Evolutionary conservation across 78 protist genomes (phyloP).

Genomic region (Dictyostelium intermedium): DNA sequence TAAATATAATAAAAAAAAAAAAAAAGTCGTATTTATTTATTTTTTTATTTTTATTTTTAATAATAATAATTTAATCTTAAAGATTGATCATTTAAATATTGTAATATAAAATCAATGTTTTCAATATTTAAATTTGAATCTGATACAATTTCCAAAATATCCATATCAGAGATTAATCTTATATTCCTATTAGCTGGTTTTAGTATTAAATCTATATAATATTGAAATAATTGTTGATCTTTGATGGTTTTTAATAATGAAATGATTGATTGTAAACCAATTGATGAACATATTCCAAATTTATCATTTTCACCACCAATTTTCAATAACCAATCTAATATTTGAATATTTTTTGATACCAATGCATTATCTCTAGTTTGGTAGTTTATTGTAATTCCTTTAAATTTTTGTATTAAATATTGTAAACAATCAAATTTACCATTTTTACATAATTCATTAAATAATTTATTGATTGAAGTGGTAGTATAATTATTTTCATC

Average conservation of each 20-base stretch:
- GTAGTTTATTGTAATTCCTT: not conserved
- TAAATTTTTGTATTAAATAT: not conserved
- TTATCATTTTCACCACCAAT: not conserved
- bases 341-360: not conserved
- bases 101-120: no score
- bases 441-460: not conserved
- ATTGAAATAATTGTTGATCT: not conserved
- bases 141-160: not conserved
- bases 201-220: not conserved
- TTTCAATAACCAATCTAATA: not conserved
- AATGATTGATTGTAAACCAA: not conserved
- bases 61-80: not conserved
- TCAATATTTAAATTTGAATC: no score
- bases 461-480: not conserved
- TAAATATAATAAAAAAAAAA: no score
- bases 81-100: not conserved
- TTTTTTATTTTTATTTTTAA: not conserved
- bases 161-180: not conserved
- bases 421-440: not conserved
- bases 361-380: not conserved
- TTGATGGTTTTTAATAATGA: not conserved
- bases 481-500: not conserved
- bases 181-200: not conserved
- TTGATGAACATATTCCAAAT: not conserved
- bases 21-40: not conserved